Evolutionary conservation across 1,284 basidiomycete species (phyloP).

Genomic region (Fomitiporia mediterranea): DNA sequence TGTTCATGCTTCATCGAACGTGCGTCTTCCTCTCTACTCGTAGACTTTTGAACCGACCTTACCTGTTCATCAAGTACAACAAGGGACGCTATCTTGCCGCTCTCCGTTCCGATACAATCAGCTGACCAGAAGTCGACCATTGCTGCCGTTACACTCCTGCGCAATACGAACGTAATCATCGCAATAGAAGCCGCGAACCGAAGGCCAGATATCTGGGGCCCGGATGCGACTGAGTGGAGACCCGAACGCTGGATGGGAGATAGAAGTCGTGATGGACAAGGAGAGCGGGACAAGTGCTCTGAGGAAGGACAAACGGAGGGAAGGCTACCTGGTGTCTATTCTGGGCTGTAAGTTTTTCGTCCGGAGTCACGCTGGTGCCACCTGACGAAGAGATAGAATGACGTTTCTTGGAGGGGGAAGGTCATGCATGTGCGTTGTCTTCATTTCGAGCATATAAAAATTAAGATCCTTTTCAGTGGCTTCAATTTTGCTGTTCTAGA

Average conservation of each 20-base stretch:
- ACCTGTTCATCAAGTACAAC: slow-evolving; percentile 5
- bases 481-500: slow-evolving; percentile 16
- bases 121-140: slow-evolving; percentile 2
- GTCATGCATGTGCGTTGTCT: slow-evolving; percentile 28
- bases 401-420: slow-evolving; percentile 31
- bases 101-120: slow-evolving; percentile 10
- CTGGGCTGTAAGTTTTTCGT: not conserved
- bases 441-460: not conserved
- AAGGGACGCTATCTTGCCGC: slow-evolving; percentile 17
- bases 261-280: not conserved
- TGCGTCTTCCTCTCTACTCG: slow-evolving; percentile 2
- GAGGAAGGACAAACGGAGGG: not conserved
- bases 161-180: slow-evolving; percentile 15
- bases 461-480: slow-evolving; percentile 1
- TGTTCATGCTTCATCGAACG: slow-evolving; percentile 10
- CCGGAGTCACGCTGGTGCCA: not conserved
- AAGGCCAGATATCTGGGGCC: slow-evolving; percentile 16
- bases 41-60: slow-evolving; percentile 1
- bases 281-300: not conserved
- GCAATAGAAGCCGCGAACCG: slow-evolving; percentile 19
- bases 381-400: slow-evolving; percentile 24
- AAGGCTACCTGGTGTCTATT: slow-evolving; percentile 6
- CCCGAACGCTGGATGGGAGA: slow-evolving; percentile 20
- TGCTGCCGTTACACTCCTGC: not conserved
- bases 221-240: slow-evolving; percentile 20